These are phyloP conservation scores for Curvularia verruculosa DNA, from an alignment of 2,329 filamentous ascomycete species.

Conservation along the genomic window DNA sequence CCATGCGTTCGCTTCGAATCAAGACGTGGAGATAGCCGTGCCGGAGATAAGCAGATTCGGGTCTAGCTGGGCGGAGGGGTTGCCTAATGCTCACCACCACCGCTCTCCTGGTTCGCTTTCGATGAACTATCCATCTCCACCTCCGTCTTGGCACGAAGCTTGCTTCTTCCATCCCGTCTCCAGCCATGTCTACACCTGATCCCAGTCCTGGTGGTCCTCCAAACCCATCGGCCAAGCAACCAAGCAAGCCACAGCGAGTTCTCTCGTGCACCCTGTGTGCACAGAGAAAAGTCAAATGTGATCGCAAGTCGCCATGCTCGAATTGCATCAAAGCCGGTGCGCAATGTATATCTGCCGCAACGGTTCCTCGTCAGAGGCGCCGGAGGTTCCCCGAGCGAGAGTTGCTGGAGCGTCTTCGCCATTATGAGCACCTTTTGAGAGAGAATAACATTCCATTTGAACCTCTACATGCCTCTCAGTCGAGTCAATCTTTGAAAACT, in stretches of 20 bases:
- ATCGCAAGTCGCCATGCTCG: slow-evolving; percentile 46
- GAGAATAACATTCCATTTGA: slow-evolving; percentile 74
- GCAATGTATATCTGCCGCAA: slow-evolving; percentile 49
- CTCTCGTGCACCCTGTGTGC: slow-evolving; percentile 73
- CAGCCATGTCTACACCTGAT: slow-evolving; percentile 11
- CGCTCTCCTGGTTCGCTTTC: not conserved
- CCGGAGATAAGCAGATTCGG: slow-evolving; percentile 7
- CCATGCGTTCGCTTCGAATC: not conserved
- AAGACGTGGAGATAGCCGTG: not conserved
- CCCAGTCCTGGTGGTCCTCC: slow-evolving; percentile 4
- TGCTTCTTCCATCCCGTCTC: slow-evolving; percentile 14
- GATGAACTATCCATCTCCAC: not conserved
- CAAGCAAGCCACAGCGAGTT: slow-evolving; percentile 47
- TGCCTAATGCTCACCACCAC: slow-evolving; percentile 7
- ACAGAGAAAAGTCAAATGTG: slow-evolving; percentile 53
- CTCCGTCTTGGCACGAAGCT: slow-evolving; percentile 1
- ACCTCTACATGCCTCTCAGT: slow-evolving; percentile 55
- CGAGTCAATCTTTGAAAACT: slow-evolving; percentile 21
- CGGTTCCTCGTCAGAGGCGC: slow-evolving; percentile 62
- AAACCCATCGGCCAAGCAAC: not conserved
- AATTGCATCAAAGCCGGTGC: slow-evolving; percentile 39
- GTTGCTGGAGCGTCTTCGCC: slow-evolving; percentile 70
- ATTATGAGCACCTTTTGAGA: slow-evolving; percentile 70
- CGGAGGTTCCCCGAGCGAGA: slow-evolving; percentile 72
- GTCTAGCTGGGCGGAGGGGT: slow-evolving; percentile 6